phyloP scores from a whole-genome alignment of 768 basidiomycete genomes.

The Agaricus subrufescens region DNA sequence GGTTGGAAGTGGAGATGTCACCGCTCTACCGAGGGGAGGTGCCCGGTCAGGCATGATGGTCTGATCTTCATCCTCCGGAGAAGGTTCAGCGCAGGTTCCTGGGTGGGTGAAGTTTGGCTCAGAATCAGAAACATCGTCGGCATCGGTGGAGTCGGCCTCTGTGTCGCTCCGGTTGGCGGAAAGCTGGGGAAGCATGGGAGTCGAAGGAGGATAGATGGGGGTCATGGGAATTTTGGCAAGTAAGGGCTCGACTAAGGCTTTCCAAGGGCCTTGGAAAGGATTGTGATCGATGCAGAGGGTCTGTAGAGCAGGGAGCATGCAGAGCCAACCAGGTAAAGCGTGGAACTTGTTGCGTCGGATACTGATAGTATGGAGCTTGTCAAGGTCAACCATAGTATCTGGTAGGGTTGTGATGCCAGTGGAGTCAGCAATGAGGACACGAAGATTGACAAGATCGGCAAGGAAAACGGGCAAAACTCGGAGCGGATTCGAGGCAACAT shows the following conservation, averaged over 20 bases:
- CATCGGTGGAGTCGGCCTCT: slow-evolving; percentile 43
- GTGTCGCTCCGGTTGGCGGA: slow-evolving; percentile 42
- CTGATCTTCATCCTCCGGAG: slow-evolving; percentile 64
- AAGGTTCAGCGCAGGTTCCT: slow-evolving; percentile 20
- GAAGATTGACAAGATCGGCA: slow-evolving; percentile 66
- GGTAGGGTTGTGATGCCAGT: slow-evolving; percentile 81
- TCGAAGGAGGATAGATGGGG: slow-evolving; percentile 62
- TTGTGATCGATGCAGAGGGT: slow-evolving; percentile 92
- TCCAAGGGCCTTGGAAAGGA: slow-evolving; percentile 93
- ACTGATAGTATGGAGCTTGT: slow-evolving; percentile 84
- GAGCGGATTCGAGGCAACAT: slow-evolving; percentile 87
- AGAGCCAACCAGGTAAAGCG: slow-evolving; percentile 92
- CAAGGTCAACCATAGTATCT: slow-evolving; percentile 64
- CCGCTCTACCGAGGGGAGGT: slow-evolving; percentile 46
- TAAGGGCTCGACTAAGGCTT: slow-evolving; percentile 81
- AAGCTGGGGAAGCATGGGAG: slow-evolving; percentile 50
- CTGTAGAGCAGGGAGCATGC: slow-evolving; percentile 79
- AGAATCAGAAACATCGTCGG: slow-evolving; percentile 56
- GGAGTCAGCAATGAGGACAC: slow-evolving; percentile 89
- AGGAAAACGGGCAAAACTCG: slow-evolving; percentile 91
- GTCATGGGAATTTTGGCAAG: slow-evolving; percentile 58
- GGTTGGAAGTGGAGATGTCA: slow-evolving; percentile 41
- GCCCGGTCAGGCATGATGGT: slow-evolving; percentile 67
- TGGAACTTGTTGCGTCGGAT: slow-evolving; percentile 85
- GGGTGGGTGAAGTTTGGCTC: slow-evolving; percentile 37